A percentile compares a stretch with the other conserved stretches of the same genome.
phyloP scores from a whole-genome alignment of 1,139 yeast species.

The Geotrichum siamense region DNA sequence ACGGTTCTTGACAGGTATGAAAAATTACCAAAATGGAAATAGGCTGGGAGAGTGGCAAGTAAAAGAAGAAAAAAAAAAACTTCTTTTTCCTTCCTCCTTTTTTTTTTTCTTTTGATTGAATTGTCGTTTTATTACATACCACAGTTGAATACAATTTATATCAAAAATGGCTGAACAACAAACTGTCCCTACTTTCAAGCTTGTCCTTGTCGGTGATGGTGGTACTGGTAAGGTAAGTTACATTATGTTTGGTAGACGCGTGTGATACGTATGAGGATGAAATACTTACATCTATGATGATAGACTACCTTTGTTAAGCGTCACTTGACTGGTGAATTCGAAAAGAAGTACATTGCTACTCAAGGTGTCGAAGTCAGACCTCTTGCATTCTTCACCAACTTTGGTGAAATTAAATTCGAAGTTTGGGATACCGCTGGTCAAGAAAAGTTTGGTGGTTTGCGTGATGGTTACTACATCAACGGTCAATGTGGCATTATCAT shows the following conservation, averaged over 20 bases:
- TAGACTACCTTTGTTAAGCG: slow-evolving; percentile 98
- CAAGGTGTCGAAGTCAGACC: slow-evolving; percentile 99
- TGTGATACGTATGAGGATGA: neutral
- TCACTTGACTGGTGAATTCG: slow-evolving; percentile 99
- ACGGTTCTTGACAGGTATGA: no score
- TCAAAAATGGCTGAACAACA: slow-evolving; percentile 44
- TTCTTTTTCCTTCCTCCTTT: neutral
- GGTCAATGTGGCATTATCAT: slow-evolving; percentile 99
- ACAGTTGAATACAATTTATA: neutral
- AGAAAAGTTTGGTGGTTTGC: slow-evolving; percentile 98
- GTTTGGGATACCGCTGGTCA: slow-evolving; percentile 99
- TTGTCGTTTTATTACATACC: neutral
- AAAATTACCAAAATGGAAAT: no score
- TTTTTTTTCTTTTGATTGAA: neutral
- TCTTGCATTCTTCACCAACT: slow-evolving; percentile 95
- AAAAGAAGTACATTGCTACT: slow-evolving; percentile 97
- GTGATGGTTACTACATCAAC: slow-evolving; percentile 98
- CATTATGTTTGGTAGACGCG: neutral
- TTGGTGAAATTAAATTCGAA: slow-evolving; percentile 97
- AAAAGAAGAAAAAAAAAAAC: neutral
- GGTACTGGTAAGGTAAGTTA: slow-evolving; percentile 89
- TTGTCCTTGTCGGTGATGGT: slow-evolving; percentile 98
- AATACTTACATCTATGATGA: neutral
- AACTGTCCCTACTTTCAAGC: slow-evolving; percentile 96
- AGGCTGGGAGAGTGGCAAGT: no score